Evolutionary conservation across 1,139 yeast species (phyloP).

Genomic region (Hyphopichia burtonii): DNA sequence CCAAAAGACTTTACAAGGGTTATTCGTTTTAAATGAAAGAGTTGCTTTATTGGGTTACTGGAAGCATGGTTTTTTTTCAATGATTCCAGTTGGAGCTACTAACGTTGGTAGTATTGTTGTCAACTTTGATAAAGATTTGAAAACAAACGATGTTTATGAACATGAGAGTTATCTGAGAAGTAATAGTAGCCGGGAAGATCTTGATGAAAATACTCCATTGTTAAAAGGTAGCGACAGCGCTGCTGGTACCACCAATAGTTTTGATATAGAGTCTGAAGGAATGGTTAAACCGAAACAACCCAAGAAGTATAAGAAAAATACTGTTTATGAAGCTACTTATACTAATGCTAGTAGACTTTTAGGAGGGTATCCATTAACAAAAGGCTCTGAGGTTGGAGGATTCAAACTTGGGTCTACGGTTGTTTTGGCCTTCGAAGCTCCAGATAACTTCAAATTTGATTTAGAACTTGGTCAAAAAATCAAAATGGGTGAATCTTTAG

Average conservation of each 20-base stretch:
- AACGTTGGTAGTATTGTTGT: conserved; percentile 94
- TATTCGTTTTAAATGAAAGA: conserved; percentile 90
- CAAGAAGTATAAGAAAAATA: conserved; percentile 59
- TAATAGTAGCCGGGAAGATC: conserved; percentile 1
- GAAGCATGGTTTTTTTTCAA: conserved; percentile 95
- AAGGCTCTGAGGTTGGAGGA: conserved; percentile 97
- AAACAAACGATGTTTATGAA: conserved; percentile 75
- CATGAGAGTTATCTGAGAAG: conserved; percentile 42
- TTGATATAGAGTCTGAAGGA: neutral
- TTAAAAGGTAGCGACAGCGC: conserved; percentile 11
- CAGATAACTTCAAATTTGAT: conserved; percentile 68
- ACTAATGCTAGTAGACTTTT: conserved; percentile 73
- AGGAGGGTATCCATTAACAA: conserved; percentile 84
- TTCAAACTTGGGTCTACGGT: conserved; percentile 95
- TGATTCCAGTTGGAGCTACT: conserved; percentile 99
- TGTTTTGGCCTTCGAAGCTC: conserved; percentile 95
- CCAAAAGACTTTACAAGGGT: conserved; percentile 80
- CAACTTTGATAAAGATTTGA: conserved; percentile 87
- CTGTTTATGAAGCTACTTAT: conserved; percentile 95
- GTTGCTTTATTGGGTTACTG: conserved; percentile 94
- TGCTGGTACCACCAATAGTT: neutral
- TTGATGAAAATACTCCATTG: conserved; percentile 35
- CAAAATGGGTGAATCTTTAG: conserved; percentile 82
- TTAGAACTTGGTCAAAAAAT: conserved; percentile 74
- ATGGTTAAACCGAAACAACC: conserved; percentile 7